Percentiles rank a stretch among this genome's conserved stretches.
Conservation (phyloP, 75 land plant genomes). For the Gnetum montanum region DNA sequence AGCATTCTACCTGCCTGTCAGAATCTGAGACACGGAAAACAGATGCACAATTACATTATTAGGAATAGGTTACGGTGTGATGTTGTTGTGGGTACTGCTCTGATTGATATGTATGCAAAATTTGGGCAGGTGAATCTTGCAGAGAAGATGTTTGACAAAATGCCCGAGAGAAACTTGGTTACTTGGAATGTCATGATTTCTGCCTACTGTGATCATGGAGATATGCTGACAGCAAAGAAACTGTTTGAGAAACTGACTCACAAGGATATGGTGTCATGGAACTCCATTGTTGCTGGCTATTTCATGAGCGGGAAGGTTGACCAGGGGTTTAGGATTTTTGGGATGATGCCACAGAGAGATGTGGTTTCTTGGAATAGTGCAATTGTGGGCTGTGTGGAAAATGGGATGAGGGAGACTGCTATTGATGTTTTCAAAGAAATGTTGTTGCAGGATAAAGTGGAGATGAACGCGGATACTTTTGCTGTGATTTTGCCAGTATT, state of each 20-base stretch:
- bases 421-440: neutral
- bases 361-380: neutral
- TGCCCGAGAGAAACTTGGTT: constrained; percentile 3
- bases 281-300: constrained; percentile 5
- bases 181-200: constrained; percentile 5
- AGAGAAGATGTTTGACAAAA: neutral
- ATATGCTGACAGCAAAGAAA: neutral
- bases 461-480: neutral
- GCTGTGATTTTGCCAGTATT: constrained; percentile 5
- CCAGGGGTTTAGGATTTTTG: neutral
- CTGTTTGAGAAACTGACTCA: neutral
- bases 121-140: constrained; percentile 2
- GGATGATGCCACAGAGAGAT: constrained; percentile 1
- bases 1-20: too few relatives aligned
- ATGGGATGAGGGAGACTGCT: constrained; percentile 2
- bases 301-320: neutral
- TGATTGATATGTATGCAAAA: constrained; percentile 3
- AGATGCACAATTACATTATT: too few relatives aligned
- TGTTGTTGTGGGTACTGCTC: neutral
- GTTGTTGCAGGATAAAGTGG: too few relatives aligned
- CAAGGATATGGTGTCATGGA: constrained; percentile 1
- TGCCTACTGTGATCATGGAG: neutral
- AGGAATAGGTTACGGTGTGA: too few relatives aligned
- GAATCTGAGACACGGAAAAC: too few relatives aligned
- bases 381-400: neutral